These are phyloP conservation scores for Spergularia bocconei DNA, from an alignment of 148 eudicot species.

Conservation along the genomic window DNA sequence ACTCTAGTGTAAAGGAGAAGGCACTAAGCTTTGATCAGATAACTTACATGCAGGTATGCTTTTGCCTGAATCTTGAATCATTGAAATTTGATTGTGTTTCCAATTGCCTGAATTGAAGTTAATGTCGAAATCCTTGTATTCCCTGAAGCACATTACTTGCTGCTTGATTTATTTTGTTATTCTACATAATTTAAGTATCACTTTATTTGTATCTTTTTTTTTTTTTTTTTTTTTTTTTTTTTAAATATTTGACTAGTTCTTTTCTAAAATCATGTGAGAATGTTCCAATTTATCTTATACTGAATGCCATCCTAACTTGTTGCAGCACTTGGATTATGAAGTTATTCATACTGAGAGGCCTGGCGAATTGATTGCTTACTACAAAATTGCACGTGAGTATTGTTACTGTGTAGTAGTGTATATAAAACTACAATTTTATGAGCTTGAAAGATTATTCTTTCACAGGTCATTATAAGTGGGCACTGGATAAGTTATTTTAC, in stretches of 20 bases:
- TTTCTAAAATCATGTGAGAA: too few relatives aligned
- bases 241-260: too few relatives aligned
- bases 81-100: constrained; percentile 3
- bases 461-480: constrained; percentile 99
- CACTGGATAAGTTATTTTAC: constrained; percentile 82
- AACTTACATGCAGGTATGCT: constrained; percentile 88
- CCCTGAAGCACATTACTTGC: not conserved
- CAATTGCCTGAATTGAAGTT: not conserved
- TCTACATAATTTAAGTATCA: too few relatives aligned
- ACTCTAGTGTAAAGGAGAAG: constrained; percentile 62
- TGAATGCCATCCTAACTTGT: constrained; percentile 29
- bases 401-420: constrained; percentile 11
- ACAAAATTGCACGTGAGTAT: constrained; percentile 92
- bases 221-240: too few relatives aligned
- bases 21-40: constrained; percentile 73
- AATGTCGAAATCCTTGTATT: not conserved
- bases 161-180: not conserved
- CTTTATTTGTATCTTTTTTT: not conserved
- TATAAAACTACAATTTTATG: not conserved
- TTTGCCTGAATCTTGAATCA: not conserved
- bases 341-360: constrained; percentile 83
- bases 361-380: constrained; percentile 90
- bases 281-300: too few relatives aligned
- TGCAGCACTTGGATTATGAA: constrained; percentile 90
- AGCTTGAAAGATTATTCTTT: constrained; percentile 25